These are phyloP conservation scores for Cyberlindnera samutprakarnensis DNA, from an alignment of 805 yeast genomes.

Conservation along the genomic window DNA sequence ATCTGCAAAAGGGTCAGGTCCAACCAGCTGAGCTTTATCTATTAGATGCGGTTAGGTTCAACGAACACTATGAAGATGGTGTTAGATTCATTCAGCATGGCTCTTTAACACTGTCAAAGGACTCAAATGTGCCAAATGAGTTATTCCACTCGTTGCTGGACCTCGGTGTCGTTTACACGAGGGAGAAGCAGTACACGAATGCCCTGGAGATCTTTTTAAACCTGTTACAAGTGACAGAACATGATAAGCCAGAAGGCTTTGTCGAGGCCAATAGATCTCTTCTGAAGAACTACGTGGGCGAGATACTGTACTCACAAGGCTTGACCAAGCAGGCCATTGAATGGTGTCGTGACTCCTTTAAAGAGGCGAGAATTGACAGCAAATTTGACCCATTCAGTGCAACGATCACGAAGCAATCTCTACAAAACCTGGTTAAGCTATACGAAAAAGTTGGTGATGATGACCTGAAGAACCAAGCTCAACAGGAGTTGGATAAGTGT, in stretches of 20 bases:
- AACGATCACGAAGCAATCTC: conserved; percentile 29
- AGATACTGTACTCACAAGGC: conserved; percentile 31
- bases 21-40: conserved; percentile 23
- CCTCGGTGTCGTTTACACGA: conserved; percentile 19
- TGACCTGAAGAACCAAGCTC: conserved; percentile 8
- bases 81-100: conserved; percentile 13
- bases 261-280: conserved; percentile 21
- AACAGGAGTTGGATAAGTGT: conserved; percentile 4
- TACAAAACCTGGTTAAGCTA: conserved; percentile 23
- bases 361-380: conserved; percentile 24
- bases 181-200: conserved; percentile 9
- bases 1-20: conserved; percentile 14
- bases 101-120: conserved; percentile 10
- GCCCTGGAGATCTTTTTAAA: conserved; percentile 30
- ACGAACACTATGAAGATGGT: conserved; percentile 15
- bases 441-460: conserved; percentile 13
- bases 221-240: conserved; percentile 15
- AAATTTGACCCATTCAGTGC: conserved; percentile 30
- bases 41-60: conserved; percentile 22
- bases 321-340: conserved; percentile 28
- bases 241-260: background rate
- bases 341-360: conserved; percentile 32
- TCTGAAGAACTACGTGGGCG: conserved; percentile 34
- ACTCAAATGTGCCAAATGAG: conserved; percentile 16
- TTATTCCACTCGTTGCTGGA: conserved; percentile 18